Evolutionary conservation across 768 basidiomycete species (phyloP), one percentile per base, ranked within the genome.

Genomic region (Suillus placidus): DNA sequence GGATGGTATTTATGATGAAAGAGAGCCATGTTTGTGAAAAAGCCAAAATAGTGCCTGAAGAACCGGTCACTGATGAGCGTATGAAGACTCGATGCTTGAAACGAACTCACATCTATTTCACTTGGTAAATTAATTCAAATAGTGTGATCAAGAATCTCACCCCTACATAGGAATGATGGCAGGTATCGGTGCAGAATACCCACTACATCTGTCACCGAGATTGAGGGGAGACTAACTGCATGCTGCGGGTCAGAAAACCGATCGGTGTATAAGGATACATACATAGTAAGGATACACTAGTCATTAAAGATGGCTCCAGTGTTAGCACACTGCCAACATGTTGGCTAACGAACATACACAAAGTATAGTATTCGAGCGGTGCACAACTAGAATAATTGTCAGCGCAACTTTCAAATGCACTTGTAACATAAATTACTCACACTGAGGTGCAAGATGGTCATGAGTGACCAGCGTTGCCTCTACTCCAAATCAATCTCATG

Each of bases 391-490:
- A 37, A 16, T 37, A 16, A 16, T 38, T 16, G 20, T 57, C 35
- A 57, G 37, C 16, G 14, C 23, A 16, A 57, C 20, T 23, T 56
- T 4, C 35, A 37, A 23, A 37, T 38, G 35, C 3, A 12, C 5
- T 37, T 38, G 12, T n/a, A 4, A 37, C n/a, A 57, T 8, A 6
- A 34, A 20, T 1, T 10, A 37, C 23, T 14, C 16, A 57, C 56
- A 26, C 56, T 16, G 35, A 57, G 35, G 37, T 57, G 38, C 14
- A 57, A 4, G 23, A 38, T 7, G 2, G 55, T 37, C 55, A 56
- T 56, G 2, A 14, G n/a, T 8, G 56, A 57, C 56, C 37, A 57
- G 56, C n/a, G 35, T 26, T 57, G 56, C n/a, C 23, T 57, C 56
- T 38, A 13, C 14, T n/a, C 55, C 35, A 7, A 20, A 56, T 35